Percentiles rank a stretch among this genome's conserved stretches.
Conservation (phyloP, 495 filamentous ascomycete species). For the Penicillium pulvis region DNA sequence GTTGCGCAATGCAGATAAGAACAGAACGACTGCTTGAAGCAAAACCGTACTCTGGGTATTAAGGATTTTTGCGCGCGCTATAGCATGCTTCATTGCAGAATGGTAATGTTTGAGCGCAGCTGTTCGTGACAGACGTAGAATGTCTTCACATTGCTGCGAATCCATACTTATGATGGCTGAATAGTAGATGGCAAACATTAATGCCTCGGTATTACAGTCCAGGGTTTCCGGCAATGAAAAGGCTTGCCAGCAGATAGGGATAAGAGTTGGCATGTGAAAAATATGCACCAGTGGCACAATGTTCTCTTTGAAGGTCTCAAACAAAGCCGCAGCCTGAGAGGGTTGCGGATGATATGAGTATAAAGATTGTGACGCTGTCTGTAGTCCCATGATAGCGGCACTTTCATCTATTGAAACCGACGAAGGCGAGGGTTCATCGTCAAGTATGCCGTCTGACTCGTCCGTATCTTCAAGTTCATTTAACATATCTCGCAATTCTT, state of each 20-base stretch:
- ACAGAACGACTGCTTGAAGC: conserved; percentile 71
- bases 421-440: conserved; percentile 12
- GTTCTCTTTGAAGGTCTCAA: conserved; percentile 62
- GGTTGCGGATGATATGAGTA: conserved; percentile 46
- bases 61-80: conserved; percentile 68
- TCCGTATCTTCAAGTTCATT: conserved; percentile 38
- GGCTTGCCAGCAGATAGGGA: conserved; percentile 35
- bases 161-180: conserved; percentile 65
- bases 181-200: conserved; percentile 76
- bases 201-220: conserved; percentile 51
- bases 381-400: conserved; percentile 56
- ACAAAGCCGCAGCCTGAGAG: conserved; percentile 62
- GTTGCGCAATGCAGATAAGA: conserved; percentile 54
- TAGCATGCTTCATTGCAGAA: conserved; percentile 69
- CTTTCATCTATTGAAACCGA: conserved; percentile 17
- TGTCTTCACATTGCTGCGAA: conserved; percentile 6
- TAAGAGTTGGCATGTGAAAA: conserved; percentile 60
- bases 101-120: conserved; percentile 34
- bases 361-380: conserved; percentile 28
- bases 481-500: conserved; percentile 62
- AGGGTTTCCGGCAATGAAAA: conserved; percentile 45
- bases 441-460: background rate
- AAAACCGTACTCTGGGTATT: conserved; percentile 66
- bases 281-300: conserved; percentile 64
- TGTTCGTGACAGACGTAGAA: conserved; percentile 4